phyloP scores from a whole-genome alignment of 768 basidiomycete species.

The Dioszegia crocea region DNA sequence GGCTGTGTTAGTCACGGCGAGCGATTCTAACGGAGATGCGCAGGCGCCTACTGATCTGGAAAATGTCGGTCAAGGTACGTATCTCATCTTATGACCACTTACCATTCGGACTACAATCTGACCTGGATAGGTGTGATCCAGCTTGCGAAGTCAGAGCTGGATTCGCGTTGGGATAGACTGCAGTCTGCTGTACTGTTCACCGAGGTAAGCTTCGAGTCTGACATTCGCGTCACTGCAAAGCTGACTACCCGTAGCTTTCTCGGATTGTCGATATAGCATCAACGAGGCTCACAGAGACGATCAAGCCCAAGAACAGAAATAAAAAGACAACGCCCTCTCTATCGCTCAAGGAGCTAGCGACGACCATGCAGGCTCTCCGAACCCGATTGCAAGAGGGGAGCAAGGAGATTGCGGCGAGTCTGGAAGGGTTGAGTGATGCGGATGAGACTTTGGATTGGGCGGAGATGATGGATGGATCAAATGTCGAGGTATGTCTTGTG shows the following conservation, averaged over 20 bases:
- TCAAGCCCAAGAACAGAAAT: constrained; percentile 11
- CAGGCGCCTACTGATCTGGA: neutral
- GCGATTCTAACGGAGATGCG: neutral
- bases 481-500: neutral
- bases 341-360: neutral
- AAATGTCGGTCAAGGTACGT: neutral
- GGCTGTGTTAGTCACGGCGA: neutral
- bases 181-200: neutral
- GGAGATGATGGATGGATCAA: neutral
- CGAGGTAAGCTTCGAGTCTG: constrained; percentile 4
- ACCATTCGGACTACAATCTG: neutral
- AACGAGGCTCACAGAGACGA: neutral
- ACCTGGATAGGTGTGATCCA: neutral
- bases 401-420: neutral
- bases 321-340: neutral
- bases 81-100: neutral
- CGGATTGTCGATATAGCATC: constrained; percentile 4
- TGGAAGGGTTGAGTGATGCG: constrained; percentile 8
- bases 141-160: neutral
- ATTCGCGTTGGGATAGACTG: neutral
- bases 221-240: neutral
- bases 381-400: neutral
- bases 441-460: constrained; percentile 4
- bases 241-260: constrained; percentile 1
- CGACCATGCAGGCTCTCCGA: neutral